Percentiles rank a stretch among this genome's conserved stretches.
Evolutionary conservation across 2,329 filamentous ascomycete genomes (phyloP).

Genomic region (Ceratocystis eucalypticola): DNA sequence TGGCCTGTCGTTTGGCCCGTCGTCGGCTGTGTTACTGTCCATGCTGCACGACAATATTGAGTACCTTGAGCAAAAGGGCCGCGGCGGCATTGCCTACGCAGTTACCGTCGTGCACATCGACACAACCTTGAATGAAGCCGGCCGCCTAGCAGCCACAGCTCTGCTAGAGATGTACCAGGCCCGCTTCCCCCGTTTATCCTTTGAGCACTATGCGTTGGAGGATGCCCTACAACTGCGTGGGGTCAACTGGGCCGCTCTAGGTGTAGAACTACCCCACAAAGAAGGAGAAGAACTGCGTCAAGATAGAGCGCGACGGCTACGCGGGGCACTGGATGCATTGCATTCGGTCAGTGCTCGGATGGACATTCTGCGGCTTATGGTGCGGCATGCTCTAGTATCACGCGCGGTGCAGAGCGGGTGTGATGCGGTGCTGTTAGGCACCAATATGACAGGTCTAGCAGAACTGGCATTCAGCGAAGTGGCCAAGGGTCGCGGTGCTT

Average conservation of each 20-base stretch:
- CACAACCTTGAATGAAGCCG: constrained; percentile 26
- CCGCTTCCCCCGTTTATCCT: constrained; percentile 52
- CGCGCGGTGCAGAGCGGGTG: constrained; percentile 47
- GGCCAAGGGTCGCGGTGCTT: constrained; percentile 77
- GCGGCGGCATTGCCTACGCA: constrained; percentile 53
- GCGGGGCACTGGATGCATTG: constrained; percentile 44
- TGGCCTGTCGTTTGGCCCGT: constrained; percentile 70
- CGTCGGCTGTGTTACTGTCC: constrained; percentile 64
- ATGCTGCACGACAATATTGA: constrained; percentile 58
- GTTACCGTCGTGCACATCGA: constrained; percentile 48
- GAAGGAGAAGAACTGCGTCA: constrained; percentile 41
- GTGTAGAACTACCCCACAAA: constrained; percentile 27
- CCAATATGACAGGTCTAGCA: constrained; percentile 77
- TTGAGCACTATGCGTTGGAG: constrained; percentile 50
- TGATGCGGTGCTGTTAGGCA: constrained; percentile 64
- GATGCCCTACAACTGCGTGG: constrained; percentile 40
- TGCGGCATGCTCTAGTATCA: constrained; percentile 56
- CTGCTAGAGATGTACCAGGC: constrained; percentile 41
- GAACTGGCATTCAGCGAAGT: constrained; percentile 76
- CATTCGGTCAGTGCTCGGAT: constrained; percentile 61
- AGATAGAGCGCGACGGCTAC: constrained; percentile 31
- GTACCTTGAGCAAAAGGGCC: constrained; percentile 46
- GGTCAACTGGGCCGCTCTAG: constrained; percentile 42
- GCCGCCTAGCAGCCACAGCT: constrained; percentile 29
- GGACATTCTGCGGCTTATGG: constrained; percentile 59